Conservation (phyloP, 2,329 filamentous ascomycete genomes). For the Alternaria hordeiaustralica region DNA sequence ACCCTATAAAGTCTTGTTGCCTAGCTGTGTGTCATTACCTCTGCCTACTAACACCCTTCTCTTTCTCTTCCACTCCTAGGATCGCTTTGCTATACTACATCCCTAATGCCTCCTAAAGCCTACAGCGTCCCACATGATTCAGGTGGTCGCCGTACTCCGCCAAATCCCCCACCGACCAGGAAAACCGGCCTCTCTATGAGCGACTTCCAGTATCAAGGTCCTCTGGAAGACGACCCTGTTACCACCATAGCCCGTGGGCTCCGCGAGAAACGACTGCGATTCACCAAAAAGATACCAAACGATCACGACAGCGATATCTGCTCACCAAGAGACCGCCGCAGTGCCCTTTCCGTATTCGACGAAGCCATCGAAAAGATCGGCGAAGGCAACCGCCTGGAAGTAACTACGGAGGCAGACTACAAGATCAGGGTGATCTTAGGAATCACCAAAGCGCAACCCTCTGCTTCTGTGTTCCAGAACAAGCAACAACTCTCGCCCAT, state of each 20-base stretch:
- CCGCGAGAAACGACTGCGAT: background rate
- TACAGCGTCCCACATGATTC: background rate
- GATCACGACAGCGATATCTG: background rate
- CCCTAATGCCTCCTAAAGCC: background rate
- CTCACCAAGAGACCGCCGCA: background rate
- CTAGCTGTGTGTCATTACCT: background rate
- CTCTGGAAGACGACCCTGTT: background rate
- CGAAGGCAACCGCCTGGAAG: background rate
- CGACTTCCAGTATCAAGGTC: background rate
- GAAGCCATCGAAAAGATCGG: background rate
- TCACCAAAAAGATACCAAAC: background rate
- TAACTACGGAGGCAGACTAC: constrained; percentile 5
- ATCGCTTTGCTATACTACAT: background rate
- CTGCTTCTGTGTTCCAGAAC: constrained; percentile 10
- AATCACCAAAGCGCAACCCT: constrained; percentile 1
- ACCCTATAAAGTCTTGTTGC: background rate
- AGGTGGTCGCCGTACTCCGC: background rate
- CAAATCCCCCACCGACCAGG: background rate
- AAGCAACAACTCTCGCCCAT: constrained; percentile 9
- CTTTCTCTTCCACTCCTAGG: background rate
- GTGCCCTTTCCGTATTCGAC: background rate
- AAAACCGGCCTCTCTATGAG: background rate
- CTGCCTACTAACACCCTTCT: background rate
- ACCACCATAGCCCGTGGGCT: background rate
- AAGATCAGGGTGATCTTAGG: constrained; percentile 19